Evolutionary conservation across 2,329 filamentous ascomycete species (phyloP), one percentile per base, ranked within the genome.

Genomic region (Colletotrichum sp.): DNA sequence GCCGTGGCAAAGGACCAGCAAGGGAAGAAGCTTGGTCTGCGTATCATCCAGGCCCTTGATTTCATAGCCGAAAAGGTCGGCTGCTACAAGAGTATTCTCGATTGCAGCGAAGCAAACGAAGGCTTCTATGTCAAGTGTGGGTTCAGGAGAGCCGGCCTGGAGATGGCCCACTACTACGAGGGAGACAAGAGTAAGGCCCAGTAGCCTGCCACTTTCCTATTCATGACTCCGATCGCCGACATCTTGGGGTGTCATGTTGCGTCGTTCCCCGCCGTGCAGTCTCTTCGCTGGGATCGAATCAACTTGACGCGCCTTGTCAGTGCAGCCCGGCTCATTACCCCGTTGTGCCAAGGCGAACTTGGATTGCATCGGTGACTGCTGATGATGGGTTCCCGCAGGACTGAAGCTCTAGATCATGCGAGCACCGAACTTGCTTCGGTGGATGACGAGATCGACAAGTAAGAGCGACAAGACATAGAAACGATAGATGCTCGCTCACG

Each of bases 111-210:
- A 86, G 92, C 94, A 80, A 99, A 99, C 84, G 96, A 98, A 85
- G 96, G 96, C 26, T 99, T 99, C 89, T 99, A 99, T 85, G 90
- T 98, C 85, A 99, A 99, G 90, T 99, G 97, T 86, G 96, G 96
- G 74, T 99, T 98, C 86, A 94, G 95, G 86, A 90, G 95, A 77
- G 96, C 96, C 32, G 97, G 97, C 18, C 87, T 98, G 72, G 95
- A 99, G 87, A 99, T 99, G 97, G 96, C 96, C 59, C 95, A 98
- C 88, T 98, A 98, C 86, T 97, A 98, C 84, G 95, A 93, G 75
- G 84, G 82, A 64, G 83, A 84, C 80, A 90, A 90, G 83, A 87
- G 85, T 84, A 90, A 89, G 81, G 78, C 81, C 72, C 80, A 82
- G 79, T 79, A 76, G 64, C 55, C 48, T 65, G 21, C n/a, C 57